Evolutionary conservation across 495 filamentous ascomycete genomes (phyloP).

Genomic region (Neurospora pannonica): DNA sequence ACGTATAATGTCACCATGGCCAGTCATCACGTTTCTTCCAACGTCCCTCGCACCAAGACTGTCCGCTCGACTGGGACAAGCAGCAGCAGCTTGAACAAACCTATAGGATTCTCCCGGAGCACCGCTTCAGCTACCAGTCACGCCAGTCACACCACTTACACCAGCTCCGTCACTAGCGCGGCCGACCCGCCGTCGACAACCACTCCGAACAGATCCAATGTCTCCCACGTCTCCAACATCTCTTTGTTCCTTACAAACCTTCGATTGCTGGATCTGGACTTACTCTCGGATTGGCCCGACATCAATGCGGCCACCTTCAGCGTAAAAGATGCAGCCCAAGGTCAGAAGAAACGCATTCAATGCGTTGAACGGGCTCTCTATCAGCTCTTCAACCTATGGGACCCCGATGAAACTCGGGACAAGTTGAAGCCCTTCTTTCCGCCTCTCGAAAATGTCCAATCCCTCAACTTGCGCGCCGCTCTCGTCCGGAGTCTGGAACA

Average conservation of each 20-base stretch:
- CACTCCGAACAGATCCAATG: background rate
- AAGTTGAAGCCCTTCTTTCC: constrained; percentile 88
- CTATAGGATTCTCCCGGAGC: background rate
- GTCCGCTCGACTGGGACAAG: constrained; percentile 10
- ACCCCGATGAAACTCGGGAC: constrained; percentile 61
- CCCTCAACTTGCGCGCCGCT: constrained; percentile 77
- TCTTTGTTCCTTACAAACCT: constrained; percentile 73
- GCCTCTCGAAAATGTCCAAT: constrained; percentile 75
- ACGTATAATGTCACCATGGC: constrained; percentile 21
- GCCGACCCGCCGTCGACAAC: background rate
- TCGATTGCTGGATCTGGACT: constrained; percentile 68
- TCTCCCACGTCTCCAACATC: constrained; percentile 13
- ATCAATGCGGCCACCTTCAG: constrained; percentile 57
- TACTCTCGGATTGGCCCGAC: constrained; percentile 64
- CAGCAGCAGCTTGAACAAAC: constrained; percentile 7
- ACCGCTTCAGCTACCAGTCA: constrained; percentile 5
- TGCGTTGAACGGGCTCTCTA: constrained; percentile 79
- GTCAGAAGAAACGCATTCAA: constrained; percentile 68
- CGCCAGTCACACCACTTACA: constrained; percentile 4
- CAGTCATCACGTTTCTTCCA: constrained; percentile 12
- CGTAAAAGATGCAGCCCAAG: constrained; percentile 54
- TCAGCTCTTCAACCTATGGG: constrained; percentile 73
- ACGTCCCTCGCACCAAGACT: constrained; percentile 16
- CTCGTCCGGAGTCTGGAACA: constrained; percentile 70
- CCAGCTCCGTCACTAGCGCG: constrained; percentile 1